Evolutionary conservation across 305 asterid genomes (phyloP), one percentile per base, ranked within the genome.

Genomic region (Fraxinus velutina): DNA sequence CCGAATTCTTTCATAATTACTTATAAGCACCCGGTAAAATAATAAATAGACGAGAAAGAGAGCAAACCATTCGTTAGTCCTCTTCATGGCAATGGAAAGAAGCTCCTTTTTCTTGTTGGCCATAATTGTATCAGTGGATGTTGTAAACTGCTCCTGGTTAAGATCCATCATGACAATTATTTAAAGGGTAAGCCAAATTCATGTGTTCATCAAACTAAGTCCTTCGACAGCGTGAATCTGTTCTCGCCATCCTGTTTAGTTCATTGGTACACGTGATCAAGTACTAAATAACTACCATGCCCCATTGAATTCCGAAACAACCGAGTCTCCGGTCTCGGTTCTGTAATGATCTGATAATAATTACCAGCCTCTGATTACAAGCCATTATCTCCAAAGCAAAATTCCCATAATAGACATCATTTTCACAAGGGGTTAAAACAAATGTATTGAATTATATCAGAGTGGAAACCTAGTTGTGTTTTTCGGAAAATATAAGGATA

Each of bases 41-140:
- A 3, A 7, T 10, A 66, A 47, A 66, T 29, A 12, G 73, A 66
- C 30, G 73, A 27, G 74, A 24, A 9, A 22, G 37, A 66, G 2
- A 66, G 36, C 73, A 24, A 66, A 66, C 73, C 73, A 66, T 27
- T 66, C 73, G 30, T 66, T 24, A 66, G 73, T 66, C 73, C 73
- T 66, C 73, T 66, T 66, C 37, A 27, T 66, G 19, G 74, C 74
- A 66, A 13, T 66, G 17, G 74, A 66, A 27, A 27, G 37, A 29
- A 66, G 74, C 74, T 66, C 74, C 21, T 66, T 66, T 9, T 64
- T 64, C 29, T 27, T 27, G 17, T 33, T 66, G 12, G 8, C 29
- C 29, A 27, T 27, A 27, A 27, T 27, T 27, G 29, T 29, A 66
- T 66, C 74, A 12, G 36, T 22, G 72, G 72, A 62, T 62, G 33